phyloP scores from a whole-genome alignment of 1,284 basidiomycete species.

The Neonothopanus nambi region DNA sequence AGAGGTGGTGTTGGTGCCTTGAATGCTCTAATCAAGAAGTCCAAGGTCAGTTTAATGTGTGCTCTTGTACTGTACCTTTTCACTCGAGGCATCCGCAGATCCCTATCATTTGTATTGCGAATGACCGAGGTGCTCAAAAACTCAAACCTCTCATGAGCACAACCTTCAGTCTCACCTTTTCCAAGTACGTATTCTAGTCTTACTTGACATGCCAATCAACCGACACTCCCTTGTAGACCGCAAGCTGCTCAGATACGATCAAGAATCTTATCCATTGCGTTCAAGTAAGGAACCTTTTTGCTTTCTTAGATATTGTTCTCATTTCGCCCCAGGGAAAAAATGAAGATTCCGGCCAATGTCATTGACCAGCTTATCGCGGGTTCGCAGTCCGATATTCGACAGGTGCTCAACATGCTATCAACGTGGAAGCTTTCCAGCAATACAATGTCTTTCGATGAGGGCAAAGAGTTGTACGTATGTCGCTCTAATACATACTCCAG shows the following conservation, averaged over 20 bases:
- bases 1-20: slow-evolving; percentile 94
- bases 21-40: slow-evolving; percentile 92
- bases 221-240: slow-evolving; percentile 53
- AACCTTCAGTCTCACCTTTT: slow-evolving; percentile 78
- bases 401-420: slow-evolving; percentile 97
- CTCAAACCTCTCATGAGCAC: slow-evolving; percentile 84
- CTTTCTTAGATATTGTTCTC: slow-evolving; percentile 4
- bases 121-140: slow-evolving; percentile 86
- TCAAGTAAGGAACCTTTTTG: slow-evolving; percentile 59
- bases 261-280: slow-evolving; percentile 84
- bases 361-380: slow-evolving; percentile 90
- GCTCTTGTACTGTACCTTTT: neutral
- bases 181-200: slow-evolving; percentile 50
- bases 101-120: slow-evolving; percentile 98
- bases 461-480: slow-evolving; percentile 77
- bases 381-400: slow-evolving; percentile 93
- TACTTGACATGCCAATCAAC: neutral
- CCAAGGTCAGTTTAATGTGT: slow-evolving; percentile 56
- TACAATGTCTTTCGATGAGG: slow-evolving; percentile 88
- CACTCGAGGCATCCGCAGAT: slow-evolving; percentile 49
- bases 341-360: slow-evolving; percentile 89
- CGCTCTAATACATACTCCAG: neutral
- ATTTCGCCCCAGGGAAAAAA: slow-evolving; percentile 71
- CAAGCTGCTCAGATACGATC: slow-evolving; percentile 76
- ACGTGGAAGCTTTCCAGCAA: slow-evolving; percentile 86